Percentiles rank a stretch among this genome's conserved stretches.
phyloP scores from a whole-genome alignment of 768 basidiomycete species.

The Boletus tomentosulus region DNA sequence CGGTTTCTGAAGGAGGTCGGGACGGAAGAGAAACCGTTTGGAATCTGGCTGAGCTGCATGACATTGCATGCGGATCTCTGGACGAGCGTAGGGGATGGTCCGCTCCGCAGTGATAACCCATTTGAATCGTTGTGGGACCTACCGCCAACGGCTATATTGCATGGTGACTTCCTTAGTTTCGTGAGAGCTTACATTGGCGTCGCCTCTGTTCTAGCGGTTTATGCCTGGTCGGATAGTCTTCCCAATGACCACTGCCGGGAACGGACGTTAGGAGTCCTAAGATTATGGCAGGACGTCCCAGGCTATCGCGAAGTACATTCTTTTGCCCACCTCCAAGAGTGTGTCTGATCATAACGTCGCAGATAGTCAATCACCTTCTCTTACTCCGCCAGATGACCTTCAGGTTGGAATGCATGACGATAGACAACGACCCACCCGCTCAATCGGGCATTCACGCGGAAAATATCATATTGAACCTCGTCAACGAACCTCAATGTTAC shows the following conservation, averaged over 20 bases:
- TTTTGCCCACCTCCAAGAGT: constrained; percentile 7
- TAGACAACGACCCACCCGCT: constrained; percentile 56
- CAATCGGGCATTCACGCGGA: constrained; percentile 66
- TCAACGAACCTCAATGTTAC: constrained; percentile 56
- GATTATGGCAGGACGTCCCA: constrained; percentile 40
- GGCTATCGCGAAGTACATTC: constrained; percentile 67
- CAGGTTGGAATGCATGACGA: constrained; percentile 70
- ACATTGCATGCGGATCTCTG: constrained; percentile 52
- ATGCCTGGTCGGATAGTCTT: constrained; percentile 78
- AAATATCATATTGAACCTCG: constrained; percentile 58
- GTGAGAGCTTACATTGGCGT: constrained; percentile 67
- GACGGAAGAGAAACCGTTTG: constrained; percentile 61
- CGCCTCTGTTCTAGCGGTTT: constrained; percentile 61
- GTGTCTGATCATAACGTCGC: constrained; percentile 24
- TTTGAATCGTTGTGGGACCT: constrained; percentile 39
- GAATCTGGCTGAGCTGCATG: constrained; percentile 72
- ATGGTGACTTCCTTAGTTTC: constrained; percentile 60
- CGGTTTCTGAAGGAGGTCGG: constrained; percentile 57
- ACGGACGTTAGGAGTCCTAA: constrained; percentile 54
- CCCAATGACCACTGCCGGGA: constrained; percentile 62
- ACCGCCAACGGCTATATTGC: constrained; percentile 30
- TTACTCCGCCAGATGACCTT: constrained; percentile 68
- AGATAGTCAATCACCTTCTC: constrained; percentile 72
- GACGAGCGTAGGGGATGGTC: constrained; percentile 24
- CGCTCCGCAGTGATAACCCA: constrained; percentile 20